phyloP scores from a whole-genome alignment of 768 basidiomycete genomes.

The Cystoderma amianthinum region DNA sequence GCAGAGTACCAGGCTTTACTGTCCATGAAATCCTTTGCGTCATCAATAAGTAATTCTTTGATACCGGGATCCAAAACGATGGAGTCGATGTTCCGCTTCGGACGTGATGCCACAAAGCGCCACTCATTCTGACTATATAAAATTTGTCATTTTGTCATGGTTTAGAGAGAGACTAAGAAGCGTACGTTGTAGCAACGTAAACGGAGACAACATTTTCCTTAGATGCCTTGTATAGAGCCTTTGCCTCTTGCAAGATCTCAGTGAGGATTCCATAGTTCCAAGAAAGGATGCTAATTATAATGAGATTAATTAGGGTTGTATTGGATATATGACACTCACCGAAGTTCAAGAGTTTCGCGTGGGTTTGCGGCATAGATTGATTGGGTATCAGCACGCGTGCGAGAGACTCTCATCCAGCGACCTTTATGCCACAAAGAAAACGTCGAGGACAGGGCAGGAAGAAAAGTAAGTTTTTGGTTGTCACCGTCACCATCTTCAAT shows the following conservation, averaged over 20 bases:
- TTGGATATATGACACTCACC: slow-evolving; percentile 22
- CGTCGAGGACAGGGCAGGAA: slow-evolving; percentile 31
- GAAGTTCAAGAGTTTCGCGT: slow-evolving; percentile 32
- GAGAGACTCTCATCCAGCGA: slow-evolving; percentile 32
- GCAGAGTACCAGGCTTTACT: slow-evolving; percentile 64
- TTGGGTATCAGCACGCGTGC: slow-evolving; percentile 20
- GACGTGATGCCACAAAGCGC: not conserved
- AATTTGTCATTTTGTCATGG: not conserved
- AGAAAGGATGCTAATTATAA: not conserved
- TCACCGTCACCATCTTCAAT: slow-evolving; percentile 18
- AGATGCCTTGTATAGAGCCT: not conserved
- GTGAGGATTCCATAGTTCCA: not conserved
- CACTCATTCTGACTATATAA: slow-evolving; percentile 1
- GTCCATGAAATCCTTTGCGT: slow-evolving; percentile 52
- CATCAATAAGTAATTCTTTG: slow-evolving; percentile 47
- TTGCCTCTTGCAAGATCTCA: not conserved
- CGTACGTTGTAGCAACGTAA: not conserved
- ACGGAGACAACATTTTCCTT: not conserved
- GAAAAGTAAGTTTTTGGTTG: slow-evolving; percentile 29
- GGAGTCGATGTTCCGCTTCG: slow-evolving; percentile 46
- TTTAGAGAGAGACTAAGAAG: no score
- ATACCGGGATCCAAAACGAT: slow-evolving; percentile 56
- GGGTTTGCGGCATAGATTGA: slow-evolving; percentile 20
- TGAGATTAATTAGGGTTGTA: not conserved
- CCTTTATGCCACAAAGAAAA: slow-evolving; percentile 44